Evolutionary conservation across 2,329 filamentous ascomycete genomes (phyloP), one percentile per base, ranked within the genome.

Genomic region (Phialophora tarda): DNA sequence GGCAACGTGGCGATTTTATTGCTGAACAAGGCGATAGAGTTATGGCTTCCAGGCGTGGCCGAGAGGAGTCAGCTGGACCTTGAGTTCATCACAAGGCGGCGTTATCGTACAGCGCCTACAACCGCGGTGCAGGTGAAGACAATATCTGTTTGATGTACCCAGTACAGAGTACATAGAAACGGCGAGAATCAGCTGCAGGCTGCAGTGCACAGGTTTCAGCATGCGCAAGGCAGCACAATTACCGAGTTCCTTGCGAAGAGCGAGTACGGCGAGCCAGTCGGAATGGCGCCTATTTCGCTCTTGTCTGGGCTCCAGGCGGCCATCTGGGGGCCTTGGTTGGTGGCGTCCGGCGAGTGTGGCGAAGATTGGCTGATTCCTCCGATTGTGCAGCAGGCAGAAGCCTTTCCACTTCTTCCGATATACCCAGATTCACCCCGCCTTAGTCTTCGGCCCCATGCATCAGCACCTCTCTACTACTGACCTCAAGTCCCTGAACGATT

Each of bases 301-400:
- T 2, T 30, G 12, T 34, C 28, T 24, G 53, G 53, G 53, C 26
- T 30, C 53, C 7, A 55, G 53, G 53, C 53, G 12, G 24, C 53
- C 53, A 34, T 34, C 28, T 8, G 26, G 53, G 53, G 28, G 44
- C 32, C 32, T 59, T 59, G 56, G 24, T 55, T 17, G 34, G 59
- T 14, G 24, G 32, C 21, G 11, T 55, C 12, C 55, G 32, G 58
- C 51, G 44, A 23, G 34, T 51, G 65, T 67, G 65, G 65, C 65
- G 62, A 60, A 64, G 26, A 62, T 62, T 55, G 50, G 48, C 59
- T 62, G 62, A 47, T 64, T 60, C 55, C 55, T 50, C 58, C 60
- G 56, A 63, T 44, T 38, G 14, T 17, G 17, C 34, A 63, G 56
- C 68, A 70, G 68, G 68, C 68, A 68, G 17, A 66, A 70, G 68